phyloP scores from a whole-genome alignment of 2,329 filamentous ascomycete genomes.

The Aspergillus sp. region DNA sequence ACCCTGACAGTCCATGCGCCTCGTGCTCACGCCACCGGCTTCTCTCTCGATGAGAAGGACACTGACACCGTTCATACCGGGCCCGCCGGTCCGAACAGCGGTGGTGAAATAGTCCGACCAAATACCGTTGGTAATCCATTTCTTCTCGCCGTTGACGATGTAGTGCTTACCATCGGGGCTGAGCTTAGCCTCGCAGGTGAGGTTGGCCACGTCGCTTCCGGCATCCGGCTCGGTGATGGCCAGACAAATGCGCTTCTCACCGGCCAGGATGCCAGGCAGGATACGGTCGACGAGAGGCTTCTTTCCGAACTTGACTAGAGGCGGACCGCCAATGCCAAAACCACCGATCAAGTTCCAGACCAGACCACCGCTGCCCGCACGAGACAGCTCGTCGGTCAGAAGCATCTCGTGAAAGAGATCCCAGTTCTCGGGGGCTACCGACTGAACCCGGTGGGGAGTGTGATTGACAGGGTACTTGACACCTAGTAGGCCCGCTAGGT shows the following conservation, averaged over 20 bases:
- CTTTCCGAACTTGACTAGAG: constrained; percentile 87
- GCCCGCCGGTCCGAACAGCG: constrained; percentile 83
- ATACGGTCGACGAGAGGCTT: constrained; percentile 83
- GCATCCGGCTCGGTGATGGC: constrained; percentile 97
- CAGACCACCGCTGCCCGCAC: constrained; percentile 83
- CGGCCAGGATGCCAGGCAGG: constrained; percentile 79
- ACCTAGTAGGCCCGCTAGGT: constrained; percentile 85
- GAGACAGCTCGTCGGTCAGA: constrained; percentile 89
- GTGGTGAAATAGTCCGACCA: constrained; percentile 98
- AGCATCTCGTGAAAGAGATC: constrained; percentile 98
- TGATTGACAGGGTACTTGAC: constrained; percentile 74
- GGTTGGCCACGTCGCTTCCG: constrained; percentile 89
- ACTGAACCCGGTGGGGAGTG: constrained; percentile 68
- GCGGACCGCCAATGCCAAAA: constrained; percentile 93
- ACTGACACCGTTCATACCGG: constrained; percentile 89
- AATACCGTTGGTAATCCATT: constrained; percentile 99
- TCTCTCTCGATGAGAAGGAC: constrained; percentile 89
- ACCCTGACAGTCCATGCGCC: constrained; percentile 97
- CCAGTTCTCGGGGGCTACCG: constrained; percentile 85
- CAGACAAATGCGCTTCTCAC: constrained; percentile 95
- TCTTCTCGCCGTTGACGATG: constrained; percentile 99
- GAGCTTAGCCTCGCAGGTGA: constrained; percentile 94
- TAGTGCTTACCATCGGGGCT: constrained; percentile 96
- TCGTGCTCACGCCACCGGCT: constrained; percentile 80
- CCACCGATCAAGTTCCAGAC: constrained; percentile 97